A percentile compares a stretch with the other conserved stretches of the same genome.
Conservation (phyloP, 2,329 filamentous ascomycete species). For the Colletotrichum abscissum region DNA sequence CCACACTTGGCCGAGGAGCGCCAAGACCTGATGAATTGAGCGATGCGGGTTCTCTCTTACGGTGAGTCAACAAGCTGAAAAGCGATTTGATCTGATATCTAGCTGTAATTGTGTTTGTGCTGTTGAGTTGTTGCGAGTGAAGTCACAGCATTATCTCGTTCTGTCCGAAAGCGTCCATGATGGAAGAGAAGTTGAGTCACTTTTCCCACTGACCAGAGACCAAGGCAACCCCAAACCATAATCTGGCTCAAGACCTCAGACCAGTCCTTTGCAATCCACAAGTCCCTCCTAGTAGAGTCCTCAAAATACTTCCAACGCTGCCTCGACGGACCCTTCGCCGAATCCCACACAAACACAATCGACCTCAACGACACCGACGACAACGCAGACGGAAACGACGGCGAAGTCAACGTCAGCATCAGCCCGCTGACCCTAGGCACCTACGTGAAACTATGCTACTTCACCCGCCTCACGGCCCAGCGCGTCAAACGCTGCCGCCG, state of each 20-base stretch:
- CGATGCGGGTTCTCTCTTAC: constrained; percentile 11
- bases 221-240: constrained; percentile 30
- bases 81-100: background rate
- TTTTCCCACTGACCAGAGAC: background rate
- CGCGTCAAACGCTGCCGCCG: constrained; percentile 26
- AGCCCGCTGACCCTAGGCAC: constrained; percentile 19
- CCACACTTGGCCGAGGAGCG: constrained; percentile 15
- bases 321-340: constrained; percentile 23
- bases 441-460: constrained; percentile 34
- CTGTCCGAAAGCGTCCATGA: background rate
- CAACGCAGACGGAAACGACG: background rate
- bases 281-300: constrained; percentile 28
- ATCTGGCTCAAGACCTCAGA: constrained; percentile 27
- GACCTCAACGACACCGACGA: constrained; percentile 22
- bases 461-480: constrained; percentile 26
- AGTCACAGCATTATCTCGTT: background rate
- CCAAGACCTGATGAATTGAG: constrained; percentile 19
- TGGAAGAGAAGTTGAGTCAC: background rate
- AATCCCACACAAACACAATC: constrained; percentile 27
- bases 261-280: constrained; percentile 30
- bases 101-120: background rate
- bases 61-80: background rate
- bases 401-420: background rate
- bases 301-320: constrained; percentile 34
- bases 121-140: background rate